Evolutionary conservation across 2,329 filamentous ascomycete genomes (phyloP), one percentile per base, ranked within the genome.

Genomic region (Monilinia fructigena): DNA sequence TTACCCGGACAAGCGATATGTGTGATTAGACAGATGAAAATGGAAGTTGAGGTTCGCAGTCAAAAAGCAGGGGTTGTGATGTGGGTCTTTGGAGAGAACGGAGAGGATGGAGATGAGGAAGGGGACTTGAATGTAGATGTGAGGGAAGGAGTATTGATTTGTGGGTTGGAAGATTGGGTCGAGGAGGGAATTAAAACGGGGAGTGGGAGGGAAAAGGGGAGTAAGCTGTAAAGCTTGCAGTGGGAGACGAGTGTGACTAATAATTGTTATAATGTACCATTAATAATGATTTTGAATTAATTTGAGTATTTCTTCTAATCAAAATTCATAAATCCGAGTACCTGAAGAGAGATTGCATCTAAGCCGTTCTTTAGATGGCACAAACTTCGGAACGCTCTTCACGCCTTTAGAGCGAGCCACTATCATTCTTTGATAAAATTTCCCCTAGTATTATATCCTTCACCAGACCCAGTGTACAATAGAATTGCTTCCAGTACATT

Each of bases 11-110:
- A 61, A 12, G 26, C 47, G 1, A 26, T 58, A 0, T 58, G 52
- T 40, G 53, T 64, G 5, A 38, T 64, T 3, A 31, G 40, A 38
- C 62, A 64, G 53, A 64, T 64, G 53, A 58, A 58, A 1, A 58
- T 64, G 62, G 62, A 64, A 40, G 52, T 50, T 18, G 62, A 64
- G 4, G 16, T 50, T 26, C 18, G 55, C 2, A 47, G 55, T 28
- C 28, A 20, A 10, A 61, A 3, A 4, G 20, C 26, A 4, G 55
- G 63, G 2, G 4, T 4, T 5, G 47, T 54, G 11, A 38, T 10
- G n/a, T 66, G 55, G 47, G 10, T 55, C 54, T 54, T 53, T 31
- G 53, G 48, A 10, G 26, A 50, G 23, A 40, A 23, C 4, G 47
- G 28, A 12, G 63, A 52, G 14, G 53, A 58, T 26, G 52, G 18